Evolutionary conservation across 257 asterid genomes (phyloP).

Genomic region (Fraxinus pennsylvanica): DNA sequence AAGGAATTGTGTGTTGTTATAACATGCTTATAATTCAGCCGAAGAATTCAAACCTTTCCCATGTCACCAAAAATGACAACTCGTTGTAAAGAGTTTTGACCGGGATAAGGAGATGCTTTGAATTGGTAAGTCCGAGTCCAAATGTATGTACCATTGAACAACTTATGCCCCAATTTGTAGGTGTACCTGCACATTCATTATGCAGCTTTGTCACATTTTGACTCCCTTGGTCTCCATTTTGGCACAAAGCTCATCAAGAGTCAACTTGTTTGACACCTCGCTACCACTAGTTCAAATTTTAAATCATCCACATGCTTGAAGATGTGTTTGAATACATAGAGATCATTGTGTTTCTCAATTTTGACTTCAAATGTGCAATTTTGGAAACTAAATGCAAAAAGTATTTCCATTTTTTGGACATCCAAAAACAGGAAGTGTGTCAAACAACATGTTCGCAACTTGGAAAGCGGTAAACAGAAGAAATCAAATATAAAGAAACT

Average conservation of each 20-base stretch:
- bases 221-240: conserved; percentile 33
- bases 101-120: conserved; percentile 93
- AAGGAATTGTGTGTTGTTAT: background rate
- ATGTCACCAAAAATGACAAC: conserved; percentile 90
- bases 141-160: conserved; percentile 56
- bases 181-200: conserved; percentile 61
- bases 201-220: background rate
- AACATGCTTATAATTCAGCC: background rate
- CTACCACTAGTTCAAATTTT: background rate
- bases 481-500: no score
- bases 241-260: background rate
- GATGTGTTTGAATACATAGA: background rate
- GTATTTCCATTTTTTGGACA: background rate
- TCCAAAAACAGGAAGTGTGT: background rate
- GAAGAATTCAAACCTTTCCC: conserved; percentile 75
- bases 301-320: background rate
- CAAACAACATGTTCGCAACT: background rate
- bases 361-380: background rate
- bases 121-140: conserved; percentile 71
- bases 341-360: background rate
- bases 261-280: background rate
- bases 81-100: conserved; percentile 81
- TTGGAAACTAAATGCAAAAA: background rate
- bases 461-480: background rate
- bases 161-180: conserved; percentile 79